Conservation (phyloP, 1,139 yeast genomes). For the Martiniozyma asiatica region DNA sequence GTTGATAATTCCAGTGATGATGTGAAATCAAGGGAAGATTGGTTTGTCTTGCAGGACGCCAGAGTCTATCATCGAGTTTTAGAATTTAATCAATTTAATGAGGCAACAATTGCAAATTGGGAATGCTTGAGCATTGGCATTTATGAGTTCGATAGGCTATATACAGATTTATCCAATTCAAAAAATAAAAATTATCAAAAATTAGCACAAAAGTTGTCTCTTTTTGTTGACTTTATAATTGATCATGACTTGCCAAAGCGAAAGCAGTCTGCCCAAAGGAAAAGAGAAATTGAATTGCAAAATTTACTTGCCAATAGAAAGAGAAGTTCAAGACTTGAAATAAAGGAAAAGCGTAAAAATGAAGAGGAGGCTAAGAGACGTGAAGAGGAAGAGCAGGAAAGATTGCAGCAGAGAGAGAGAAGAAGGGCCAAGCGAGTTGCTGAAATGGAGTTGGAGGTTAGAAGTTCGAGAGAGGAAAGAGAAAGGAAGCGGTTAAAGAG, state of each 20-base stretch:
- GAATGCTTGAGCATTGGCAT: conserved; percentile 28
- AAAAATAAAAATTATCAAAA: no score
- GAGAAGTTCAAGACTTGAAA: conserved; percentile 39
- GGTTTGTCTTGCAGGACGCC: conserved; percentile 32
- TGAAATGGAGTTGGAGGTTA: no score
- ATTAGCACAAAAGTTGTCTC: conserved; percentile 20
- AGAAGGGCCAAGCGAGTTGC: no score
- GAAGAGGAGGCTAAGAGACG: conserved; percentile 24
- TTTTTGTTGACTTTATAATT: conserved; percentile 16
- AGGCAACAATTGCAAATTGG: conserved; percentile 29
- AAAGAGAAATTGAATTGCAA: conserved; percentile 41
- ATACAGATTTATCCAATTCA: no score
- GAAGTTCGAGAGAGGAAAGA: no score
- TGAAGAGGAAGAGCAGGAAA: no score
- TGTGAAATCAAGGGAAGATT: conserved; percentile 24
- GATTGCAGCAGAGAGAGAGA: no score
- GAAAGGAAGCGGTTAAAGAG: no score
- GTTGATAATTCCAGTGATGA: conserved; percentile 9
- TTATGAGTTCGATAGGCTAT: conserved; percentile 22
- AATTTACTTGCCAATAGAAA: conserved; percentile 41
- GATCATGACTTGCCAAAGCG: conserved; percentile 32
- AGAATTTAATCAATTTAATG: conserved; percentile 23
- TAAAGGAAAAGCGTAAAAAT: conserved; percentile 35
- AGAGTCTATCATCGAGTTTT: conserved; percentile 32
- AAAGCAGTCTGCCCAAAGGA: conserved; percentile 31